Conservation (phyloP, 139 green algal genomes). For the Tetradesmus obliquus region DNA sequence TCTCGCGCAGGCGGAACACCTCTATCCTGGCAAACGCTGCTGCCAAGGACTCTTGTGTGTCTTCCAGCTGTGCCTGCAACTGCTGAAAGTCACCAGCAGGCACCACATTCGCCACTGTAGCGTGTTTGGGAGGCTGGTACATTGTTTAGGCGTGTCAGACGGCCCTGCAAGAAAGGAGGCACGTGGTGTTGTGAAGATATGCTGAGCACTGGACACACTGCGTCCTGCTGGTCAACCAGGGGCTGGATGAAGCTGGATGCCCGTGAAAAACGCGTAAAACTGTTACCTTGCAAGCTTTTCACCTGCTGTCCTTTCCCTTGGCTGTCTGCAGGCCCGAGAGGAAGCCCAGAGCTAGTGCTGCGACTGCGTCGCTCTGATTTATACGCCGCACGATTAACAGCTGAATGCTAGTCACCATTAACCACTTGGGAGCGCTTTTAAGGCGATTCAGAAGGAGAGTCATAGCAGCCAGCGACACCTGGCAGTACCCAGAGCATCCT, state of each 20-base stretch:
- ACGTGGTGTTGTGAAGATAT: background rate
- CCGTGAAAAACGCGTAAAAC: no score
- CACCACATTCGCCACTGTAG: slow-evolving; percentile 4
- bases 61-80: slow-evolving; percentile 44
- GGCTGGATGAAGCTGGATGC: background rate
- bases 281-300: background rate
- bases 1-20: slow-evolving; percentile 45
- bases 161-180: background rate
- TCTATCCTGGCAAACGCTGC: slow-evolving; percentile 55
- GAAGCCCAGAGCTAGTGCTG: background rate
- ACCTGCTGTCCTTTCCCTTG: background rate
- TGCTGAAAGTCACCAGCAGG: slow-evolving; percentile 29
- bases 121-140: background rate
- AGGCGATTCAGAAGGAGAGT: background rate
- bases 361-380: background rate
- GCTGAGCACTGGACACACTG: no score
- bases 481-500: background rate
- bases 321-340: background rate
- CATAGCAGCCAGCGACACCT: background rate
- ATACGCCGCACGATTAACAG: background rate
- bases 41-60: slow-evolving; percentile 49
- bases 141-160: background rate
- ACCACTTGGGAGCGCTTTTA: background rate
- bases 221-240: background rate
- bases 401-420: background rate